Conservation (phyloP, 345 rosid species). For the Populus pruinosa region DNA sequence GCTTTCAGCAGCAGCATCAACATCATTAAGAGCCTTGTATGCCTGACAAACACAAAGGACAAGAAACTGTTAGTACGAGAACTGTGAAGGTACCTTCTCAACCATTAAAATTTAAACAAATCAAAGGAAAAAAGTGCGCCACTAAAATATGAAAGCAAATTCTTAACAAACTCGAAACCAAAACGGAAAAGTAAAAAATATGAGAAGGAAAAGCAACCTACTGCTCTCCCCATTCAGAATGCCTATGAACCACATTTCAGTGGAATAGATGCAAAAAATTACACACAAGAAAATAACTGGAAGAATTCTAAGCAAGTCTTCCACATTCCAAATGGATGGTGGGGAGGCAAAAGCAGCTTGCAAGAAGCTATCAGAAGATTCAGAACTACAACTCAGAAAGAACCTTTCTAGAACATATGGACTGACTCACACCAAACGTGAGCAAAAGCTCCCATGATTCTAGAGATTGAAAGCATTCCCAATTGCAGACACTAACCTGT, state of each 20-base stretch:
- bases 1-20: constrained; percentile 95
- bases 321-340: background rate
- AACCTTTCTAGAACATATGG: background rate
- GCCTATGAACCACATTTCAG: background rate
- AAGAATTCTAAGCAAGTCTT: background rate
- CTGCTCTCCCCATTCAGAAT: background rate
- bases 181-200: background rate
- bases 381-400: background rate
- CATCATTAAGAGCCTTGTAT: constrained; percentile 80
- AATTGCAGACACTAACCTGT: constrained; percentile 52
- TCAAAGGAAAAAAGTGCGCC: background rate
- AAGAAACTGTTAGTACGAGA: background rate
- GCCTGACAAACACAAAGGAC: constrained; percentile 47
- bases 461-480: constrained; percentile 11
- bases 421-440: background rate
- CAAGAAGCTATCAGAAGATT: background rate
- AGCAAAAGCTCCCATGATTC: background rate
- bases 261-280: background rate
- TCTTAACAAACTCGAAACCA: background rate
- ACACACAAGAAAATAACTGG: background rate
- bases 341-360: background rate
- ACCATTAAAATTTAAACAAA: background rate
- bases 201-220: background rate
- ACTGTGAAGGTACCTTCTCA: background rate
- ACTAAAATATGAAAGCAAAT: background rate